Base-by-base conservation (phyloP, 495 filamentous ascomycete genomes). In the Aspergillus conjunctus region DNA sequence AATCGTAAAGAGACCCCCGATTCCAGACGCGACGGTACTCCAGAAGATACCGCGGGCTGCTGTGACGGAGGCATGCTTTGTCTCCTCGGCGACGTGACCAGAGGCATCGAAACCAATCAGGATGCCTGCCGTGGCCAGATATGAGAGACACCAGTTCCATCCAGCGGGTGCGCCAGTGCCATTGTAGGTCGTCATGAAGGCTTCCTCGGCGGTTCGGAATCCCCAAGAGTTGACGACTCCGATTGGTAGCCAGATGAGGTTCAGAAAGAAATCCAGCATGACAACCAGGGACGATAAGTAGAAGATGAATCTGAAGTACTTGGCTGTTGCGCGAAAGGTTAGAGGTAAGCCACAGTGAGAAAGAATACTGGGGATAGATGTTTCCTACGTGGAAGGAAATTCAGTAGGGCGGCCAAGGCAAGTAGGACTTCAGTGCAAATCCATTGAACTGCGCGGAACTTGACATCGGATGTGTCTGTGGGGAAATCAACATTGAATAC, bases 121-220 rank as follows among this genome's bases (percentile, higher is more conserved):
- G 54, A 85, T 81, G 58, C 82, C 82, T n/a, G 82, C 82, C 10
- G 82, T 85, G 20, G 81, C 82, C 48, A 83, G 75, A 66, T 81
- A 85, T 21, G 79, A 82, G 33, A 85, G 73, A 76, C 81, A 83
- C 82, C 82, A 85, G 66, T 85, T 85, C 82, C 82, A 85, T 14
- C 78, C 82, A 18, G 72, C 68, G 1, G 81, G 79, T 5, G 81
- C 81, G 30, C 81, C 81, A 12, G 82, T 85, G 30, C 78, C 81
- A 54, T 85, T 85, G 64, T 81, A 85, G 1, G 81, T 84, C 9
- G 81, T 75, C 72, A 82, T 84, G 66, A 85, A 85, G 39, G 81
- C 82, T 58, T 82, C 81, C 22, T 81, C 70, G 12, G 82, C 70
- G 8, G 77, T 72, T 21, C 81, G 81, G 72, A 85, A 84, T 26